phyloP scores from a whole-genome alignment of 257 asterid genomes.

The Nicotiana benthamiana region DNA sequence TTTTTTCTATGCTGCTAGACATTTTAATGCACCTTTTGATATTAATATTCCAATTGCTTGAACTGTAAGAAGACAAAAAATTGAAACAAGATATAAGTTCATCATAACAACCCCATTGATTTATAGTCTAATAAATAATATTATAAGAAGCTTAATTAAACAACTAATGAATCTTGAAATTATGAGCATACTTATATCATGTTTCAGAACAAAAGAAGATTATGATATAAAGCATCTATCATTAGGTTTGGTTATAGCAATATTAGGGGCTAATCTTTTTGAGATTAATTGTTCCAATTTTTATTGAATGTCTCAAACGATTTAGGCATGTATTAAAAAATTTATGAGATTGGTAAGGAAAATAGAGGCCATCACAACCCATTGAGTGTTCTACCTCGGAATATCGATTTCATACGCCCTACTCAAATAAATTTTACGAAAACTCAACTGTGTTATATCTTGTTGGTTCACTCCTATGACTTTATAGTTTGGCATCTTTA shows the following conservation, averaged over 20 bases:
- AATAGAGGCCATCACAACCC: too few species aligned
- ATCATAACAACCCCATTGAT: background rate
- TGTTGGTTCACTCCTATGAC: too few species aligned
- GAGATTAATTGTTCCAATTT: background rate
- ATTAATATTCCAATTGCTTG: background rate
- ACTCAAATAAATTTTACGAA: background rate
- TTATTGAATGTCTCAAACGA: background rate
- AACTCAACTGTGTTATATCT: background rate
- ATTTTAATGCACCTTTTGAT: background rate
- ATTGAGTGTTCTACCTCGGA: background rate
- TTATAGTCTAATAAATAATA: background rate
- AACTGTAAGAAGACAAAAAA: background rate
- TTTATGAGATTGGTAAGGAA: background rate
- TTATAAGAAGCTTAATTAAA: background rate
- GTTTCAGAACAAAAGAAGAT: background rate
- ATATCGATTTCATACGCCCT: background rate
- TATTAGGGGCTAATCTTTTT: background rate
- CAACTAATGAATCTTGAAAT: background rate
- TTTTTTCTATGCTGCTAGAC: constrained; percentile 1
- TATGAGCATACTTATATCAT: background rate
- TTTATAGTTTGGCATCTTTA: too few species aligned
- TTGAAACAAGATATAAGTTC: background rate
- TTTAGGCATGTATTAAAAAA: background rate
- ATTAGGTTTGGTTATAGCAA: background rate
- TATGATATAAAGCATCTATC: background rate